These are phyloP conservation scores for Penicillium glabrum DNA, from an alignment of 2,329 filamentous ascomycete species.

Conservation along the genomic window DNA sequence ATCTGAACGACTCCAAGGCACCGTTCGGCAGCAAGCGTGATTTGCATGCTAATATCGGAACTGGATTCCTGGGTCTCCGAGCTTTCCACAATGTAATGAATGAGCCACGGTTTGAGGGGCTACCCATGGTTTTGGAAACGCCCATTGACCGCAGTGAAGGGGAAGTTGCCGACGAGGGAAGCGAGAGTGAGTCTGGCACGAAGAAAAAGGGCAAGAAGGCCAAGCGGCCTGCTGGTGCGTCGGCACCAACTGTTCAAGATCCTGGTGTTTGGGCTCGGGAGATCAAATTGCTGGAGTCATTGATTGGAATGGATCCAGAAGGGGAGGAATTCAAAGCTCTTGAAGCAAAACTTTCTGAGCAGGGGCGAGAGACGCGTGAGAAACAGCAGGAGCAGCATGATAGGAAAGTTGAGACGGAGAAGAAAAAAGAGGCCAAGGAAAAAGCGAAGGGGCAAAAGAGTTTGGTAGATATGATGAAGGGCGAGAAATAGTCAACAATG, in stretches of 20 bases:
- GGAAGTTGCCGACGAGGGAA: conserved; percentile 18
- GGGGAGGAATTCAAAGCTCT: conserved; percentile 68
- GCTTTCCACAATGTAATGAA: conserved; percentile 94
- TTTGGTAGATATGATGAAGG: conserved; percentile 36
- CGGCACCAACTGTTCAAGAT: conserved; percentile 62
- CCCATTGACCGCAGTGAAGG: conserved; percentile 67
- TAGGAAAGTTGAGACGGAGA: conserved; percentile 65
- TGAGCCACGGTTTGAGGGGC: conserved; percentile 67
- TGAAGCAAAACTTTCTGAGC: conserved; percentile 64
- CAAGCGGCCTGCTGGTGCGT: conserved; percentile 23
- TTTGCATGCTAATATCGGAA: conserved; percentile 93
- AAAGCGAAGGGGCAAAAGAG: conserved; percentile 41
- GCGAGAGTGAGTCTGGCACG: conserved; percentile 4
- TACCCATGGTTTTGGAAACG: conserved; percentile 96
- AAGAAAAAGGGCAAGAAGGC: conserved; percentile 19
- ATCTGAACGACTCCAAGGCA: conserved; percentile 95
- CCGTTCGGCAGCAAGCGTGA: conserved; percentile 80
- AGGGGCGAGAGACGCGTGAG: conserved; percentile 69
- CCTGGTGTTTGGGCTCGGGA: conserved; percentile 85
- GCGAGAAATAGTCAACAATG: conserved; percentile 8
- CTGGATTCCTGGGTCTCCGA: conserved; percentile 84
- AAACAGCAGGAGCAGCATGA: conserved; percentile 79
- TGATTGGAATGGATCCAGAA: conserved; percentile 80
- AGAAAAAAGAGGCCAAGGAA: conserved; percentile 48
- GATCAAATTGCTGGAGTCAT: conserved; percentile 87